These are phyloP conservation scores for Geotrichum bryndzae DNA, from an alignment of 1,139 yeast species.

Conservation along the genomic window DNA sequence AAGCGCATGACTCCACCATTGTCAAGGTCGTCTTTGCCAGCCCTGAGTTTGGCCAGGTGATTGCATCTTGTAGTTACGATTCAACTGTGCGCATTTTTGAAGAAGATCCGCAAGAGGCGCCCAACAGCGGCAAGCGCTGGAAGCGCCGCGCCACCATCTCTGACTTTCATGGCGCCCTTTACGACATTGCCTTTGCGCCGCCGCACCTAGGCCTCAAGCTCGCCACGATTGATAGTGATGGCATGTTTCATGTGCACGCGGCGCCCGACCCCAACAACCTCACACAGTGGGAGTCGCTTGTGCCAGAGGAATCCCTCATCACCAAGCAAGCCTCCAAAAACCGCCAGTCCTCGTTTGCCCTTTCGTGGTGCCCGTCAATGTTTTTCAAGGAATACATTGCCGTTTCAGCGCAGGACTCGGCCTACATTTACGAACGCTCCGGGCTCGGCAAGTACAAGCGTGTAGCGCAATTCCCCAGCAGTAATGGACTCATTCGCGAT, in stretches of 20 bases:
- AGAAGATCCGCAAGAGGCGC: slow-evolving; percentile 73
- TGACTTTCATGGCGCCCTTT: slow-evolving; percentile 83
- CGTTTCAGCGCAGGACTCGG: slow-evolving; percentile 84
- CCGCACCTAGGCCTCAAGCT: slow-evolving; percentile 73
- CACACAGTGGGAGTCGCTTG: slow-evolving; percentile 70
- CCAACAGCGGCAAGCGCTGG: slow-evolving; percentile 80
- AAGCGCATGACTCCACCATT: slow-evolving; percentile 87
- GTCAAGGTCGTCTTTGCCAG: slow-evolving; percentile 86
- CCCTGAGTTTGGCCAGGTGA: slow-evolving; percentile 82
- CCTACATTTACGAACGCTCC: slow-evolving; percentile 62
- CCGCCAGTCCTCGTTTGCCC: slow-evolving; percentile 76
- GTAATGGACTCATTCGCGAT: slow-evolving; percentile 77
- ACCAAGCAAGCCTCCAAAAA: slow-evolving; percentile 70
- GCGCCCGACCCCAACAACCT: slow-evolving; percentile 84
- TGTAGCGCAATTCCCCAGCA: slow-evolving; percentile 56
- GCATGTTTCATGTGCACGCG: slow-evolving; percentile 78
- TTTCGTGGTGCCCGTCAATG: slow-evolving; percentile 92
- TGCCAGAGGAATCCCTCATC: slow-evolving; percentile 57
- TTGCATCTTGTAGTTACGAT: slow-evolving; percentile 87
- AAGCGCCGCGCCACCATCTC: slow-evolving; percentile 63
- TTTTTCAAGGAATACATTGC: slow-evolving; percentile 75
- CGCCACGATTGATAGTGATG: slow-evolving; percentile 89
- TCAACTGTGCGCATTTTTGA: slow-evolving; percentile 87
- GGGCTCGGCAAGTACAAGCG: slow-evolving; percentile 38
- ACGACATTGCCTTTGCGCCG: slow-evolving; percentile 87